A percentile compares a stretch with the other conserved stretches of the same genome.
phyloP scores from a whole-genome alignment of 179 eudicot species.

The Silene coronaria region DNA sequence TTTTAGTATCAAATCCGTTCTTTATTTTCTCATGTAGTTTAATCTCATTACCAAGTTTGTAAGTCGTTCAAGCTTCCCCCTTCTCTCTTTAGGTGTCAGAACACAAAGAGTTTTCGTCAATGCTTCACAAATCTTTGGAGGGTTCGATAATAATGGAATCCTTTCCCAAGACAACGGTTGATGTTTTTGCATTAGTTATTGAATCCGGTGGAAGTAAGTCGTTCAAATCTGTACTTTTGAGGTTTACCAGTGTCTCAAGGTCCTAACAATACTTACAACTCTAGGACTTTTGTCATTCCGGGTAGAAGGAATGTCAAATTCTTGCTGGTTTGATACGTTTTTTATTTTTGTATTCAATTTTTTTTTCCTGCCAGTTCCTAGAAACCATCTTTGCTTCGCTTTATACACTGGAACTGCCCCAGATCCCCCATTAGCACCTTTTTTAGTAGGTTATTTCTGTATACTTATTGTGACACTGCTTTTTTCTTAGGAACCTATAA shows the following conservation, averaged over 20 bases:
- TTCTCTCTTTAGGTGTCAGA: constrained; percentile 52
- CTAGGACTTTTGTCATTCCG: not conserved
- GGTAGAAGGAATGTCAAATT: not conserved
- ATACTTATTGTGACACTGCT: not conserved
- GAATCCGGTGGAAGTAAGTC: constrained; percentile 96
- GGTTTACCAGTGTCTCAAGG: not conserved
- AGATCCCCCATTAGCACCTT: not conserved
- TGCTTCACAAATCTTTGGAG: constrained; percentile 88
- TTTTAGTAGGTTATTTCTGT: not conserved
- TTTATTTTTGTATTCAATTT: not conserved
- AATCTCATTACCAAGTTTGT: not conserved
- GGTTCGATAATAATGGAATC: constrained; percentile 84
- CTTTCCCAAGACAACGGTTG: constrained; percentile 93
- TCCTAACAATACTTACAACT: not conserved
- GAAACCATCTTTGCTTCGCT: not conserved
- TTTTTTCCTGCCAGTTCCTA: not conserved
- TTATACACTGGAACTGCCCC: not conserved
- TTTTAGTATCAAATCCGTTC: not conserved
- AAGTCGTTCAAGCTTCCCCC: not conserved
- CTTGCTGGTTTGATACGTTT: not conserved
- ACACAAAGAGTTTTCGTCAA: constrained; percentile 61
- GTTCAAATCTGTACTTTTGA: not conserved
- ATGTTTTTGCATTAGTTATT: constrained; percentile 88
- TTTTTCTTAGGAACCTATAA: not conserved
- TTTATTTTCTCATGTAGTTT: not conserved